Conservation (phyloP, 805 yeast genomes). For the Brettanomyces nanus region DNA sequence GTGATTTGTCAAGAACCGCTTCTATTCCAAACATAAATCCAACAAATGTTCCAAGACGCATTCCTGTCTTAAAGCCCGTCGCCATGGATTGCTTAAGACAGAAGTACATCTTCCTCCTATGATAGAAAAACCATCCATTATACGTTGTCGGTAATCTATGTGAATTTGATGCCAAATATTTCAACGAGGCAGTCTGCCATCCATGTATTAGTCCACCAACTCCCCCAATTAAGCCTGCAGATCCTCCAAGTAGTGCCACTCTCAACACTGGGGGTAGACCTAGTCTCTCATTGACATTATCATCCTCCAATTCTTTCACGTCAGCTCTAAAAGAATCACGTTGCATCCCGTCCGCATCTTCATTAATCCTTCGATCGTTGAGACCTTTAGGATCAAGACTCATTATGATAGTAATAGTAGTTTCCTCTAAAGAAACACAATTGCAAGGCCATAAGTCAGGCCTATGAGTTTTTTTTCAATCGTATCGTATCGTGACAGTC, state of each 20-base stretch:
- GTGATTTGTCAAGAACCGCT: slow-evolving; percentile 44
- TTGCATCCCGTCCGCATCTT: not conserved
- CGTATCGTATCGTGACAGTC: no score
- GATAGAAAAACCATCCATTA: slow-evolving; percentile 86
- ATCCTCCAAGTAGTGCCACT: slow-evolving; percentile 31
- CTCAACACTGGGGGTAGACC: slow-evolving; percentile 42
- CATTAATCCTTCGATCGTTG: slow-evolving; percentile 8
- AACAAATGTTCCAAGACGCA: slow-evolving; percentile 36
- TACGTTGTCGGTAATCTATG: slow-evolving; percentile 70
- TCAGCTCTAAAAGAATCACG: slow-evolving; percentile 5
- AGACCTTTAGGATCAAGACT: slow-evolving; percentile 11
- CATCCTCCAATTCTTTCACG: slow-evolving; percentile 10
- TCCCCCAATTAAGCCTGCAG: slow-evolving; percentile 37
- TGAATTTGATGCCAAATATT: slow-evolving; percentile 71
- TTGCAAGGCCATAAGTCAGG: no score
- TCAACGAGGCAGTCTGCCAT: slow-evolving; percentile 42
- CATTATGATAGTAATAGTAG: not conserved
- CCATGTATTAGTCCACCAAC: slow-evolving; percentile 56
- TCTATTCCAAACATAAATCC: slow-evolving; percentile 52
- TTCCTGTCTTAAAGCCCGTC: slow-evolving; percentile 35
- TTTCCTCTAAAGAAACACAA: no score
- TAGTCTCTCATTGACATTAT: slow-evolving; percentile 27
- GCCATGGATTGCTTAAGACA: slow-evolving; percentile 49
- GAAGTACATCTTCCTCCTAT: slow-evolving; percentile 73
- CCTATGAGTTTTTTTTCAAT: no score